Conservation (phyloP, 352 stramenopile genomes). For the Thalassiosira allenii region DNA sequence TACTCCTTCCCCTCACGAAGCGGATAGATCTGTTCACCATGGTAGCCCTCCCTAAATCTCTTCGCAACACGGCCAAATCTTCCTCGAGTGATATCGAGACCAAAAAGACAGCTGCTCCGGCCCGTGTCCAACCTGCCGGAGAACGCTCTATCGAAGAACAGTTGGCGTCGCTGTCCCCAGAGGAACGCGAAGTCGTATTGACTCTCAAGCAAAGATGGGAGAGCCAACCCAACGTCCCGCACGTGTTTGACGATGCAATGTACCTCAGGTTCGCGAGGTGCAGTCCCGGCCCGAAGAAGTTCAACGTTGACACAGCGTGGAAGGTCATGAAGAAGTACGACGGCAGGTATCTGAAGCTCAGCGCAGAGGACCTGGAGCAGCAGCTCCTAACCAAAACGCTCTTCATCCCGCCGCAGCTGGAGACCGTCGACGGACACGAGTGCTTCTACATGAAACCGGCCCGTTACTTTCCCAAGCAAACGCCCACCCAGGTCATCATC, state of each 20-base stretch:
- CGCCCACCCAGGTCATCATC: slow-evolving; percentile 54
- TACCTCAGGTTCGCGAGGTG: slow-evolving; percentile 63
- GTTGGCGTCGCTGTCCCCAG: slow-evolving; percentile 22
- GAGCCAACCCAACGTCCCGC: neutral
- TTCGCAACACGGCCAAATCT: neutral
- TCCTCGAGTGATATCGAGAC: no score
- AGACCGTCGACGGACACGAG: slow-evolving; percentile 48
- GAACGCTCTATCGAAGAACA: slow-evolving; percentile 48
- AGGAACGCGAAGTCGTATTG: slow-evolving; percentile 40
- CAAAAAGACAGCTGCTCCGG: neutral
- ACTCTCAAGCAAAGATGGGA: slow-evolving; percentile 28
- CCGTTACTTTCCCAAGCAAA: slow-evolving; percentile 62
- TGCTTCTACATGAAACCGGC: slow-evolving; percentile 66
- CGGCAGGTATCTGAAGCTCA: slow-evolving; percentile 49
- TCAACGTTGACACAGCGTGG: slow-evolving; percentile 44
- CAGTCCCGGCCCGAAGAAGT: slow-evolving; percentile 50
- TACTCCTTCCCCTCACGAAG: no score
- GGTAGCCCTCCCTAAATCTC: neutral
- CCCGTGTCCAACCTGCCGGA: slow-evolving; percentile 27
- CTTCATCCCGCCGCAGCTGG: slow-evolving; percentile 58
- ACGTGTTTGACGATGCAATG: slow-evolving; percentile 46
- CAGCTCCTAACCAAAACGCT: slow-evolving; percentile 61
- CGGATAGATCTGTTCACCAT: neutral
- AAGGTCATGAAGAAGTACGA: slow-evolving; percentile 70
- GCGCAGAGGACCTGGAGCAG: slow-evolving; percentile 35